Conservation (phyloP, 805 yeast genomes). For the Sugiyamaella valdiviana region DNA sequence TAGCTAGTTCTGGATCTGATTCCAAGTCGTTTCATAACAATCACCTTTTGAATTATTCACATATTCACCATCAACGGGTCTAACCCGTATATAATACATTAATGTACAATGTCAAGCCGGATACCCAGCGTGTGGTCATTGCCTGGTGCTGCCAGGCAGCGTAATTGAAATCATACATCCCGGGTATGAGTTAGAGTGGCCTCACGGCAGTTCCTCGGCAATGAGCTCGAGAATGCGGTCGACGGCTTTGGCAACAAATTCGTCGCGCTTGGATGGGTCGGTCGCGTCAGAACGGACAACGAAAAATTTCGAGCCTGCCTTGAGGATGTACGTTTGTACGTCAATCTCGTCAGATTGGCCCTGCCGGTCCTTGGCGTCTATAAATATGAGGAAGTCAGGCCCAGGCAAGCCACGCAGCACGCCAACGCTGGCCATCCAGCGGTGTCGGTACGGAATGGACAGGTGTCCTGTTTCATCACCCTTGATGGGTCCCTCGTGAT, state of each 20-base stretch:
- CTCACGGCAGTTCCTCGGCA: not conserved
- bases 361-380: not conserved
- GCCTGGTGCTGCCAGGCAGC: too few species aligned
- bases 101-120: not conserved
- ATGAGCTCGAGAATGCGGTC: not conserved
- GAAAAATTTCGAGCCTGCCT: conserved; percentile 4
- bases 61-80: not conserved
- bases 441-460: conserved; percentile 14
- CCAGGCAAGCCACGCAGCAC: conserved; percentile 22
- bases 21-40: too few species aligned
- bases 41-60: not conserved
- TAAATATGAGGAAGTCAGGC: conserved; percentile 23
- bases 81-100: not conserved
- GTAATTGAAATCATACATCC: too few species aligned
- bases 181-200: too few species aligned
- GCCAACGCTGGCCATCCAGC: conserved; percentile 22
- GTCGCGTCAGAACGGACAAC: not conserved
- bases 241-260: not conserved
- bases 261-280: not conserved
- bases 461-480: not conserved
- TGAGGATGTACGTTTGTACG: not conserved
- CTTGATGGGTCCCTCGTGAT: conserved; percentile 8
- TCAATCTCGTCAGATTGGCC: not conserved
- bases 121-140: too few species aligned
- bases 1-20: too few species aligned